Evolutionary conservation across 306 rosid genomes (phyloP).

Genomic region (Senna tora): DNA sequence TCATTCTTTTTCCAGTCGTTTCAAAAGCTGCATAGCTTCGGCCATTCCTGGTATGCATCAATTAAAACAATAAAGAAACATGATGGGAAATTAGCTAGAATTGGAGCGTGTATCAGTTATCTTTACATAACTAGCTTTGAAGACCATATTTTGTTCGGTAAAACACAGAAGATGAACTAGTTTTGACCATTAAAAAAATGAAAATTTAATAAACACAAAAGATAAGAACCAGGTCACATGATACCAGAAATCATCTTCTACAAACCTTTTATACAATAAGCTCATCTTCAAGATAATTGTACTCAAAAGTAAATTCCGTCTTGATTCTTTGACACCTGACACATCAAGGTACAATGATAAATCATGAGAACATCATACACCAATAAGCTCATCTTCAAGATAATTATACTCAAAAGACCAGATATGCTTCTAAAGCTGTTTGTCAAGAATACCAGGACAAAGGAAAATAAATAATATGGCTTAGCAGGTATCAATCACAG

Average conservation of each 20-base stretch:
- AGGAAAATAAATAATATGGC: no score
- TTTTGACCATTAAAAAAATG: not conserved
- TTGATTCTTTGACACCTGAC: slow-evolving; percentile 96
- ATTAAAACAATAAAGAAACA: not conserved
- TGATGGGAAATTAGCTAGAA: not conserved
- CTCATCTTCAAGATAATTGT: slow-evolving; percentile 92
- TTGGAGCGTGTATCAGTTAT: no score
- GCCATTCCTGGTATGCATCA: not conserved
- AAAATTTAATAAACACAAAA: slow-evolving; percentile 28
- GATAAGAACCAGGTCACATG: slow-evolving; percentile 22
- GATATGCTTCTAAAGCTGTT: not conserved
- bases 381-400: not conserved
- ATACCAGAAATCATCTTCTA: slow-evolving; percentile 36
- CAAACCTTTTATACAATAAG: slow-evolving; percentile 63
- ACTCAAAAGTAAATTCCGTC: slow-evolving; percentile 90
- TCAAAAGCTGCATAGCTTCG: not conserved
- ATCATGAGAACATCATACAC: slow-evolving; percentile 26
- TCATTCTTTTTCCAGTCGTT: not conserved
- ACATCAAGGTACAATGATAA: slow-evolving; percentile 26
- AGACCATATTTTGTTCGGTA: slow-evolving; percentile 16
- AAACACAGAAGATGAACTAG: slow-evolving; percentile 17
- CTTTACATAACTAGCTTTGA: not conserved
- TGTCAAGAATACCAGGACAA: no score
- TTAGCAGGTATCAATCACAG: no score
- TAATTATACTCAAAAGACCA: no score